These are phyloP conservation scores for Leccinum longicurvipes DNA, from an alignment of 768 basidiomycete genomes.

Conservation along the genomic window DNA sequence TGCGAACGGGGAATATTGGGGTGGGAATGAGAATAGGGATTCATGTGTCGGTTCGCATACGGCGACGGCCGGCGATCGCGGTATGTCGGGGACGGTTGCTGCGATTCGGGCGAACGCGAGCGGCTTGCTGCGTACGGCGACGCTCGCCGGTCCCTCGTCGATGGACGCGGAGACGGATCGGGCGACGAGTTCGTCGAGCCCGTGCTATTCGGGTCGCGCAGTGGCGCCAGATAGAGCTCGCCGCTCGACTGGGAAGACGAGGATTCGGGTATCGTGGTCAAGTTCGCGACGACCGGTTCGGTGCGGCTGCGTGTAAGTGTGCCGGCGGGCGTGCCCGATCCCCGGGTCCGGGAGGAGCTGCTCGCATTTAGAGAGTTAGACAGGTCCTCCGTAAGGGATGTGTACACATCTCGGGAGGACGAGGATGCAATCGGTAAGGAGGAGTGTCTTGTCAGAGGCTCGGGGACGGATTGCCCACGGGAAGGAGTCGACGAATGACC, in stretches of 20 bases:
- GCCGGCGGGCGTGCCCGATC: not conserved
- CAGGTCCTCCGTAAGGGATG: slow-evolving; percentile 27
- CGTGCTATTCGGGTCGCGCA: slow-evolving; percentile 12
- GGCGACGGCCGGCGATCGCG: slow-evolving; percentile 26
- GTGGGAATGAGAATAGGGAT: not conserved
- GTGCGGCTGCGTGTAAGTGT: slow-evolving; percentile 29
- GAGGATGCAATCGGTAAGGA: slow-evolving; percentile 26
- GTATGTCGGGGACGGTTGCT: slow-evolving; percentile 22
- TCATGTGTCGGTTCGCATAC: slow-evolving; percentile 11
- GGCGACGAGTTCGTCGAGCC: slow-evolving; percentile 23
- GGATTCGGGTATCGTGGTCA: slow-evolving; percentile 29
- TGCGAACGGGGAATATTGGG: slow-evolving; percentile 4
- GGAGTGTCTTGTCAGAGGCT: slow-evolving; percentile 23
- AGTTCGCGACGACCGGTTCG: slow-evolving; percentile 24
- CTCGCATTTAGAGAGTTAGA: slow-evolving; percentile 17
- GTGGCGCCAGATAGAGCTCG: slow-evolving; percentile 26
- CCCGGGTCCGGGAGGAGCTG: slow-evolving; percentile 16
- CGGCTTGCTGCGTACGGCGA: slow-evolving; percentile 18
- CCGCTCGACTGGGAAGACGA: slow-evolving; percentile 20
- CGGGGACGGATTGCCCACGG: slow-evolving; percentile 17
- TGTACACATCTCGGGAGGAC: slow-evolving; percentile 17
- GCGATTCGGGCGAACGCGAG: slow-evolving; percentile 20
- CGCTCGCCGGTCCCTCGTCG: slow-evolving; percentile 20
- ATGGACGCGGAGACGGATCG: slow-evolving; percentile 26
- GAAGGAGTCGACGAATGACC: slow-evolving; percentile 14